Conservation (phyloP, 1,284 basidiomycete genomes). For the Ceratobasidium sp. region DNA sequence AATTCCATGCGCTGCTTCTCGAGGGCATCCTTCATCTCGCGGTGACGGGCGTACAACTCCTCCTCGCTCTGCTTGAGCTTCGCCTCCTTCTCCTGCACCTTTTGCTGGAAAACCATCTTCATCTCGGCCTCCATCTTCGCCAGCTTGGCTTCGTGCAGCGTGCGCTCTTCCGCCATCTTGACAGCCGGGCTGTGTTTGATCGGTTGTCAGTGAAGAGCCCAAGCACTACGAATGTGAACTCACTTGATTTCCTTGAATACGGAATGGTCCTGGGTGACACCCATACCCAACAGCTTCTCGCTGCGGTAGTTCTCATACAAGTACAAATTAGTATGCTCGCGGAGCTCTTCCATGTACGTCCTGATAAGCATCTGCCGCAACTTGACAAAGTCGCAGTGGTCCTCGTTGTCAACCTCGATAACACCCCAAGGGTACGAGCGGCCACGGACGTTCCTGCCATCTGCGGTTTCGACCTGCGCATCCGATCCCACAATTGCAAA, state of each 20-base stretch:
- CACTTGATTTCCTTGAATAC: constrained; percentile 99
- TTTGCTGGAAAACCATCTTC: constrained; percentile 99
- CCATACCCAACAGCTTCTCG: constrained; percentile 93
- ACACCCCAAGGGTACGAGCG: constrained; percentile 96
- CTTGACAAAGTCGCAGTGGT: constrained; percentile 98
- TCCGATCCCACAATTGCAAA: constrained; percentile 97
- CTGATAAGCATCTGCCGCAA: constrained; percentile 97
- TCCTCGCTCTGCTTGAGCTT: constrained; percentile 98
- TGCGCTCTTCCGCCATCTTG: constrained; percentile 92
- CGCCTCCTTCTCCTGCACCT: constrained; percentile 97
- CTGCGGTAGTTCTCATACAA: constrained; percentile 97
- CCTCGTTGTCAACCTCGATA: constrained; percentile 97
- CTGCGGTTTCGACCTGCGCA: constrained; percentile 75
- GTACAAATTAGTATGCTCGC: constrained; percentile 91
- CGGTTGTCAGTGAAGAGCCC: neutral
- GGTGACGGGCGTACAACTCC: constrained; percentile 94
- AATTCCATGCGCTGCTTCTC: constrained; percentile 96
- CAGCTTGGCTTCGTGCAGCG: constrained; percentile 92
- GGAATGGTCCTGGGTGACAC: constrained; percentile 92
- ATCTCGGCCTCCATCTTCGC: constrained; percentile 99
- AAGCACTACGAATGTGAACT: constrained; percentile 51
- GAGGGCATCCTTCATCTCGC: constrained; percentile 98
- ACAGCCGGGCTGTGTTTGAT: constrained; percentile 77
- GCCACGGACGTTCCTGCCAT: constrained; percentile 89
- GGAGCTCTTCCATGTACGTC: constrained; percentile 97